A percentile compares a stretch with the other conserved stretches of the same genome.
phyloP scores from a whole-genome alignment of 139 green algal species.

The Coccomyxa sp. region DNA sequence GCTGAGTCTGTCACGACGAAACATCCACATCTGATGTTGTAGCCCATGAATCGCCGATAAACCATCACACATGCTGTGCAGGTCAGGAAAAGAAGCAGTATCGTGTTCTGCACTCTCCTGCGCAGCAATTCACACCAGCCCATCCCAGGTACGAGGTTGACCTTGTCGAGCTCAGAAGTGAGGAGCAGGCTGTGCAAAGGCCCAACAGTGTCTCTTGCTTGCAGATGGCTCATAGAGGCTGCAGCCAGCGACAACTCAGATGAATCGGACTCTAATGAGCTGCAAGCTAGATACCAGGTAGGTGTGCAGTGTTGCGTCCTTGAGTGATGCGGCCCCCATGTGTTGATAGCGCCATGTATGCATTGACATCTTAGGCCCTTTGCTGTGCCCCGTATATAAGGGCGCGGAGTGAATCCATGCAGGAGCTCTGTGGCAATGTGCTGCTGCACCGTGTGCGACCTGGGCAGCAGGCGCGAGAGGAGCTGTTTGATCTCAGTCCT shows the following conservation, averaged over 20 bases:
- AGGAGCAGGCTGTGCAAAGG: no score
- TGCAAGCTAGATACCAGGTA: no score
- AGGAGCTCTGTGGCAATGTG: neutral
- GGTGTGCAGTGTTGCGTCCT: no score
- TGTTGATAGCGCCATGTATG: no score
- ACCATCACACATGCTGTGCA: neutral
- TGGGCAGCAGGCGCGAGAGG: neutral
- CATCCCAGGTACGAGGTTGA: neutral
- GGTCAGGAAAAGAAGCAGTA: neutral
- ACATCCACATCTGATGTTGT: neutral
- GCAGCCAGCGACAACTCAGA: neutral
- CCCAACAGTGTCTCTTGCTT: no score
- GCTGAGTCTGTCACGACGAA: neutral
- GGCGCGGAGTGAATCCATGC: no score
- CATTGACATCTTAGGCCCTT: no score
- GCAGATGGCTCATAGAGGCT: slow-evolving; percentile 3
- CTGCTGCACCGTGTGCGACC: neutral
- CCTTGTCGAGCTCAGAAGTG: no score
- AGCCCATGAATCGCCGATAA: no score
- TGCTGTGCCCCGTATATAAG: no score
- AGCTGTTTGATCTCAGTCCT: slow-evolving; percentile 45
- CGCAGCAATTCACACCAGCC: neutral
- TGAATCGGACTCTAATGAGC: no score
- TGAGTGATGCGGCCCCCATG: no score
- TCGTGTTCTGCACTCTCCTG: neutral